Base-by-base conservation (phyloP, 805 yeast species). In the Yarrowia divulgata region DNA sequence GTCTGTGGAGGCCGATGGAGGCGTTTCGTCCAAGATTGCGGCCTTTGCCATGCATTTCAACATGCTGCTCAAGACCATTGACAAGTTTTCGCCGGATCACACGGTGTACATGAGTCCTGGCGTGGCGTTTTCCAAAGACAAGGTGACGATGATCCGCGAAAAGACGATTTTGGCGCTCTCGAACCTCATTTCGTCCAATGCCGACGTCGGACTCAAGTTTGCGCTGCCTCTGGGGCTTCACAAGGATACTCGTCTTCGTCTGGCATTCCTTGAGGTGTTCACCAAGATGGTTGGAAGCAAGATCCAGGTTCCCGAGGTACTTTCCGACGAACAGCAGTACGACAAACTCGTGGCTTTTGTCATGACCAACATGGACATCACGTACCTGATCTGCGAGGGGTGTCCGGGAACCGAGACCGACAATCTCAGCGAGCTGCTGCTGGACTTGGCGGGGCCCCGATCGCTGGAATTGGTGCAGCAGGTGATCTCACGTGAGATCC, bases 161-260 rank as follows among this genome's bases (percentile, higher is more conserved):
- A 86, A 88, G 76, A 86, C 88, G 12, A 85, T 91, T 68, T 79
- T 81, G 29, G 87, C 90, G 23, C 80, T 91, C 63, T 87, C 93
- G 1, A 90, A 90, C 72, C 77, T 92, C 67, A 81, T 92, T 57
- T 87, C 85, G 73, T 84, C 91, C 4, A 92, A 92, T 73, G 87
- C 89, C 8, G 92, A 89, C 68, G 87, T 90, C 32, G 97, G 97
- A 8, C 79, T 92, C 73, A 87, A 86, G 67, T 86, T 85, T 76
- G 92, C 93, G 2, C 77, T 91, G 16, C 93, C 95, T 0, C 83
- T 91, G 75, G 95, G 96, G 0, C 90, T 87, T 73, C 91, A 91
- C 73, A 84, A 84, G 29, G 89, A 90, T 75, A 77, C 80, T 14
- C 83, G 87, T 67, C 87, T 91, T 37, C 81, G 95, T 70, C 81